Evolutionary conservation across 495 filamentous ascomycete genomes (phyloP), one percentile per base, ranked within the genome.

Genomic region (Friedmanniomyces endolithicus): DNA sequence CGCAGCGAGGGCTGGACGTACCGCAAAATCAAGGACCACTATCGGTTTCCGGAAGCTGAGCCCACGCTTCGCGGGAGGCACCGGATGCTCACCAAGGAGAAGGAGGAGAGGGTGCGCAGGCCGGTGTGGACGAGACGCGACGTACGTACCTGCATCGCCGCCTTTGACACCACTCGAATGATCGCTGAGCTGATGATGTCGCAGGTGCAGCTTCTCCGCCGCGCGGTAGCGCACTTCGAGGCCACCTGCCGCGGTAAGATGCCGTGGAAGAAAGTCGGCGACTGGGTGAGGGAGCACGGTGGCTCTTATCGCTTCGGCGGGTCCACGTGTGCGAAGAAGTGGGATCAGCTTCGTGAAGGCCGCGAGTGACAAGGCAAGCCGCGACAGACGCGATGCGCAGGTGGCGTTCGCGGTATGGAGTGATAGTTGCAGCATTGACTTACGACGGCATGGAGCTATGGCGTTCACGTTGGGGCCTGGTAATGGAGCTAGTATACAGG

Each of bases 261-360:
- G 0, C 81, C 88, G 1, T 96, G 90, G 90, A 90, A 90, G 71
- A 74, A 78, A 52, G 82, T 95, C 2, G 77, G 82, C 1, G 76
- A 86, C 56, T 84, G 85, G 55, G 92, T 96, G 44, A 68, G 68
- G 52, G 62, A 63, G 1, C 65, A 84, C 55, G 90, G 88, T 16
- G 89, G 87, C 0, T 83, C 80, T 1, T 95, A 95, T 65, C 77
- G 74, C 44, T 96, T 95, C 67, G 88, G 87, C 0, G 82, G 88
- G 66, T 81, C 86, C 1, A 95, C 89, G 0, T 90, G 86, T 63
- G 87, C 88, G 66, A 94, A 87, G 73, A 86, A 88, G 64, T 96
- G 83, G 76, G 48, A 51, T 20, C 57, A 55, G 46, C 11, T 55
- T 34, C 25, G 29, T 4, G 44, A 47, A 20, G 17, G 11, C 4